phyloP scores from a whole-genome alignment of 1,139 yeast species.

The Nakaseomyces bracarensis region DNA sequence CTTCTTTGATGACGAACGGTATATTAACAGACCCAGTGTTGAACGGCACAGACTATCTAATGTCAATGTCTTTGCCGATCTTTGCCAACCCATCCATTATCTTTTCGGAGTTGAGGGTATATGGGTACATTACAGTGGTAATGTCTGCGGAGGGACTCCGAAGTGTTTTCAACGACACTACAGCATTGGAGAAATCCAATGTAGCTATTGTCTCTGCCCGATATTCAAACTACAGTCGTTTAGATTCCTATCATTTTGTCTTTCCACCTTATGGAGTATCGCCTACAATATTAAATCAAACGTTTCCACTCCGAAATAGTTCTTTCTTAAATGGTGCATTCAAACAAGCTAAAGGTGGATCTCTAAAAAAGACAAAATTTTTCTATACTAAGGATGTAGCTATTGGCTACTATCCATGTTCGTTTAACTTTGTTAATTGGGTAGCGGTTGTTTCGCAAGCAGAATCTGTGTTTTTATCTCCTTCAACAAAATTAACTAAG shows the following conservation, averaged over 20 bases:
- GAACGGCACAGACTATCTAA: constrained; percentile 34
- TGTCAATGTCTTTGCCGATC: constrained; percentile 51
- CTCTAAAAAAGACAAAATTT: constrained; percentile 40
- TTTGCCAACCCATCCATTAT: constrained; percentile 66
- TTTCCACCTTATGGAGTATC: constrained; percentile 32
- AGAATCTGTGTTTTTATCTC: constrained; percentile 50
- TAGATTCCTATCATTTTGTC: constrained; percentile 35
- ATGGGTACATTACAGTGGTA: constrained; percentile 66
- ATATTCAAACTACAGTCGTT: constrained; percentile 19
- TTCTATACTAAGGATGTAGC: constrained; percentile 45
- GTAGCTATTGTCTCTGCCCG: constrained; percentile 36
- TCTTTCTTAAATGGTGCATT: constrained; percentile 25
- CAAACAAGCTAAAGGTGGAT: constrained; percentile 39
- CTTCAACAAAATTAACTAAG: constrained; percentile 52
- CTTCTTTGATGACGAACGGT: constrained; percentile 35
- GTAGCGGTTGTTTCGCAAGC: constrained; percentile 65
- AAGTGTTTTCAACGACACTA: constrained; percentile 43
- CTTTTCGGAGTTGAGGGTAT: constrained; percentile 46
- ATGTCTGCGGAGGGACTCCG: constrained; percentile 50
- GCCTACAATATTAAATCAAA: constrained; percentile 15
- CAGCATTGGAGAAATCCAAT: constrained; percentile 37
- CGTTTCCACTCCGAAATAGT: constrained; percentile 29
- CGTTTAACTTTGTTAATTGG: constrained; percentile 54
- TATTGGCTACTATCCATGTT: constrained; percentile 59
- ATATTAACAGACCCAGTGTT: constrained; percentile 54